Percentiles rank a stretch among this genome's conserved stretches.
These are phyloP conservation scores for Solanum chmielewskii DNA, from an alignment of 257 asterid species.

Conservation along the genomic window DNA sequence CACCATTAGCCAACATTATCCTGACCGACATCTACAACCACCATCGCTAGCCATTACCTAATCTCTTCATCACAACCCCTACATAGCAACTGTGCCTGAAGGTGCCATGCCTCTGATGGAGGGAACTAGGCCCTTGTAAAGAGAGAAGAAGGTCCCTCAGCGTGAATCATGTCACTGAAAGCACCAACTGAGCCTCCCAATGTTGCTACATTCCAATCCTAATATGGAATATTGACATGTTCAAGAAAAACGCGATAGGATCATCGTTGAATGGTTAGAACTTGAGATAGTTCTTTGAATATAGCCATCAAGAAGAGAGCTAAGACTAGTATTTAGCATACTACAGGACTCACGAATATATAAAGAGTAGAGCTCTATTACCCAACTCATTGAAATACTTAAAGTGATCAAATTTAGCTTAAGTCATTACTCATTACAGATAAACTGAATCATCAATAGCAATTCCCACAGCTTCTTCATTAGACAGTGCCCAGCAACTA, in stretches of 20 bases:
- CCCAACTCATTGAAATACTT: background rate
- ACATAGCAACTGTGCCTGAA: slow-evolving; percentile 85
- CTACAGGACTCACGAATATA: background rate
- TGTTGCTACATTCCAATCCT: slow-evolving; percentile 87
- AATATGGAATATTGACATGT: slow-evolving; percentile 32
- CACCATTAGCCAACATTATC: background rate
- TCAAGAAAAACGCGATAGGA: background rate
- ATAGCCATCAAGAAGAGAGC: background rate
- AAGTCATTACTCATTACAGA: background rate
- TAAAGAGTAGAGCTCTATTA: background rate
- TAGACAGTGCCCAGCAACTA: background rate
- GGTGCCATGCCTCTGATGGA: slow-evolving; percentile 95
- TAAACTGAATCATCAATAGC: background rate
- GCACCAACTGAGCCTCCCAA: slow-evolving; percentile 80
- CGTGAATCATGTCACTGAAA: slow-evolving; percentile 60
- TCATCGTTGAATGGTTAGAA: background rate
- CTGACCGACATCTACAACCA: background rate
- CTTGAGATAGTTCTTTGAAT: background rate
- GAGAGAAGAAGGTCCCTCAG: slow-evolving; percentile 76
- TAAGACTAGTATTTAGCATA: background rate
- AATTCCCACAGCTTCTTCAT: background rate
- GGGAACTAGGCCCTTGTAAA: slow-evolving; percentile 83
- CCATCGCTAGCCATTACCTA: slow-evolving; percentile 20
- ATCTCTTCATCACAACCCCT: no score
- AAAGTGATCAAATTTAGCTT: background rate